phyloP scores from a whole-genome alignment of 805 yeast genomes.

The Metschnikowia henanensis region DNA sequence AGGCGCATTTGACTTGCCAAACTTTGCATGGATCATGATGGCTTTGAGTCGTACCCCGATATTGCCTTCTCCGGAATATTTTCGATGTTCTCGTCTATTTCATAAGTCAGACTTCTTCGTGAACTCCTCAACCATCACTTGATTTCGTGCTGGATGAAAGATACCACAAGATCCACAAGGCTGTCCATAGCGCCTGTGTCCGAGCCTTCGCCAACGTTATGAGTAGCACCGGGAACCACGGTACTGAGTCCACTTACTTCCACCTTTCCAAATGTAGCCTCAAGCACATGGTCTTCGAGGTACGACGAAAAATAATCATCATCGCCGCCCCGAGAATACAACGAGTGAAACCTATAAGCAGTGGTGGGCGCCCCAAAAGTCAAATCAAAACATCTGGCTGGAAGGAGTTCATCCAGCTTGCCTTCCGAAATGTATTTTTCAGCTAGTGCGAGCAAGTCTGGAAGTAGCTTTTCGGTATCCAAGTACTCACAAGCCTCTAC shows the following conservation, averaged over 20 bases:
- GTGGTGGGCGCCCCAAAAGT: slow-evolving; percentile 56
- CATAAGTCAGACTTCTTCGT: too few species aligned
- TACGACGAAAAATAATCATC: slow-evolving; percentile 79
- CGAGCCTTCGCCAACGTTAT: slow-evolving; percentile 40
- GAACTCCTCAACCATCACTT: too few species aligned
- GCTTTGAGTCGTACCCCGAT: too few species aligned
- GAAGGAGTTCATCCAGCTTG: slow-evolving; percentile 48
- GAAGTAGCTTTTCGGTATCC: neutral
- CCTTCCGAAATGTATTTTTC: slow-evolving; percentile 42
- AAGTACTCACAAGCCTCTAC: slow-evolving; percentile 32
- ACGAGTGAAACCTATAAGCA: slow-evolving; percentile 69
- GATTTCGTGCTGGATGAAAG: too few species aligned
- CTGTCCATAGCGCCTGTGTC: neutral
- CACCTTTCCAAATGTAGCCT: slow-evolving; percentile 55
- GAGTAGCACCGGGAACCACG: slow-evolving; percentile 27
- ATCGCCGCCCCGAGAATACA: slow-evolving; percentile 60
- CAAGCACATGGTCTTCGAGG: slow-evolving; percentile 42
- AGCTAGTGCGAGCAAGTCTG: slow-evolving; percentile 27
- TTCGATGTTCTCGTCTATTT: too few species aligned
- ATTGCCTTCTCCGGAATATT: too few species aligned
- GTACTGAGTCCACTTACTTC: slow-evolving; percentile 49
- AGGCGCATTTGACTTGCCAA: too few species aligned
- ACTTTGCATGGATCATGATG: too few species aligned
- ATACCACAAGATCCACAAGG: neutral
- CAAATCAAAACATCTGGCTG: slow-evolving; percentile 43